Conservation (phyloP, 2,329 filamentous ascomycete genomes). For the Macrophomina pseudophaseolina region DNA sequence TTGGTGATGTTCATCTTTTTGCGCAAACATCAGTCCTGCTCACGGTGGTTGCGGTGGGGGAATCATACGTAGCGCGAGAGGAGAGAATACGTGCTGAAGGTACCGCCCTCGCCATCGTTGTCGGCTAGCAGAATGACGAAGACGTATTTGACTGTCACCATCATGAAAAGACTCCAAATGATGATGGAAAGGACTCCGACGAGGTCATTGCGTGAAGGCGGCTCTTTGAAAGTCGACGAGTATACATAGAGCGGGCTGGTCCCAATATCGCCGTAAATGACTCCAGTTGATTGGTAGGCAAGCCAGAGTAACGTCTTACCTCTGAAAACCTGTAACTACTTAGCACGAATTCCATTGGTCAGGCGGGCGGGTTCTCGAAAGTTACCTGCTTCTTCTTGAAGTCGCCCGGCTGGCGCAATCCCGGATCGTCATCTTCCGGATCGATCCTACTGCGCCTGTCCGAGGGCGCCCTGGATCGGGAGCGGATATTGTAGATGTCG, state of each 20-base stretch:
- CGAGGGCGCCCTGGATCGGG: background rate
- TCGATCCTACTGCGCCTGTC: background rate
- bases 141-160: slow-evolving; percentile 72
- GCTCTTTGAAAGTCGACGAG: slow-evolving; percentile 67
- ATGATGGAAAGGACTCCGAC: slow-evolving; percentile 70
- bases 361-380: background rate
- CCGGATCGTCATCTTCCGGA: background rate
- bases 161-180: slow-evolving; percentile 70
- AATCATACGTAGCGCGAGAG: slow-evolving; percentile 59
- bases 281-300: slow-evolving; percentile 68
- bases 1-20: slow-evolving; percentile 62
- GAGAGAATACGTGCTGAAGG: slow-evolving; percentile 69
- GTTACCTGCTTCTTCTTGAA: background rate
- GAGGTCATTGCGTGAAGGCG: slow-evolving; percentile 63
- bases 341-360: background rate
- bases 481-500: background rate
- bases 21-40: background rate
- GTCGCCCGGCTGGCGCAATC: background rate
- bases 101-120: slow-evolving; percentile 73
- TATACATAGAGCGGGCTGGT: slow-evolving; percentile 72
- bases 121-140: slow-evolving; percentile 69
- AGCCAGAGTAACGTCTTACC: slow-evolving; percentile 45
- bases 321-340: background rate
- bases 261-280: slow-evolving; percentile 74
- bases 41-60: no score